Base-by-base conservation (phyloP, 768 basidiomycete species). In the Boletus vinaceobasis region DNA sequence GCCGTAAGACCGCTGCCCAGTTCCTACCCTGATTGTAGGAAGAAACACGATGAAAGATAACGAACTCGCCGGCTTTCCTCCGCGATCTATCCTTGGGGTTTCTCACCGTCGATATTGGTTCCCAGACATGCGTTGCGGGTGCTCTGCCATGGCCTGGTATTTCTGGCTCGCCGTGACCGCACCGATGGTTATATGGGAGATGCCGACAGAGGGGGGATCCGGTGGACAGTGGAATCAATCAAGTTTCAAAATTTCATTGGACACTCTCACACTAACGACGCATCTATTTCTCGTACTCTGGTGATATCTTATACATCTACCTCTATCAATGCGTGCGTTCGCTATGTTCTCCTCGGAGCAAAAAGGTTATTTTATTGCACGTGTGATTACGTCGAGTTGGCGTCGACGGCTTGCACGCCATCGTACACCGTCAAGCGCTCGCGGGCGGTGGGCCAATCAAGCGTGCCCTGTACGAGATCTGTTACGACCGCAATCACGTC, bases 371-470 rank as follows among this genome's bases (percentile, higher is more conserved):
- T 36, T 38, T 46, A 31, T 29, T n/a, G 17, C n/a, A 11, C 26
- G 11, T 7, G n/a, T 10, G 15, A 23, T 33, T 36, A 27, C 19
- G 31, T 43, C 15, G 43, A 17, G 9, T 14, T 11, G 19, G n/a
- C n/a, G n/a, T 87, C 86, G 40, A 93, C 75, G 17, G 88, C 95
- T 73, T 98, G 96, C 45, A 89, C 86, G 49, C 94, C 95, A 63
- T 90, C 88, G 73, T 98, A 98, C 29, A 77, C 80, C 11, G 87
- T 83, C 63, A 98, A 73, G 50, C 81, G 76, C 59, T 73, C 65
- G 66, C 84, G 86, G 5, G 93, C 94, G 58, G 80, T 84, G 17
- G 76, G 68, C 97, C 95, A 98, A 52, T 83, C 79, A 52, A 91
- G 77, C 10, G 68, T 78, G 19, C 90, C 93, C 57, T 85, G 73